Base-by-base conservation (phyloP, 345 rosid genomes). In the Pelargonium nanum region DNA sequence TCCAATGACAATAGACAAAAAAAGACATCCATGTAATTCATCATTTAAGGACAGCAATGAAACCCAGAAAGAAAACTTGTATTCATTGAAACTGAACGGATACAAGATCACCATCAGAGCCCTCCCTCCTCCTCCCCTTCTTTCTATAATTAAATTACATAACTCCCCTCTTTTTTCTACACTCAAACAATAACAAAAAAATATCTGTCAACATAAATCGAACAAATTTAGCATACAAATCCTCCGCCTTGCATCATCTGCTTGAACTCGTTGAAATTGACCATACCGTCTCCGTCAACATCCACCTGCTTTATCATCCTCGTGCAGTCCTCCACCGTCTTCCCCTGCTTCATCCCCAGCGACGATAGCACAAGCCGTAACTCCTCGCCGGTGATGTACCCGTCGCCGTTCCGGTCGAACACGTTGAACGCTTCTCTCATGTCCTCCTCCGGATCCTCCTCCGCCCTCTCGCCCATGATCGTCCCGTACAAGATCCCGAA, bases 361-460 rank as follows among this genome's bases (percentile, higher is more conserved):
- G 30, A 24, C 16, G 59, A 16, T 19, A 56, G 15, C 16, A 56
- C 59, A 15, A 28, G 23, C 19, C 59, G 5, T 19, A 56, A 24
- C 59, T 56, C 59, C 26, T 56, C 59, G 20, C 9, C 59, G 32
- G 59, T 23, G 17, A 56, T 56, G 24, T 22, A 56, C 19, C 59
- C 59, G 24, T 56, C 59, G 19, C 59, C 59, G 59, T 56, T 56
- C 59, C 23, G 28, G 17, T 56, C 59, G 24, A 56, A 56, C 32
- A 56, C 59, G n/a, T 28, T 56, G 59, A 56, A 56, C 19, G 59
- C 59, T 28, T 56, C 59, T 28, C 59, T 56, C 59, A 56, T 56
- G 30, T 56, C 59, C 26, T 25, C 59, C 59, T 56, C 59, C 25
- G 22, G 19, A 19, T 56, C 59, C 21, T 25, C 5, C 8, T 2